Base-by-base conservation (phyloP, 1,284 basidiomycete species). In the Cutaneotrichosporon dermatis region DNA sequence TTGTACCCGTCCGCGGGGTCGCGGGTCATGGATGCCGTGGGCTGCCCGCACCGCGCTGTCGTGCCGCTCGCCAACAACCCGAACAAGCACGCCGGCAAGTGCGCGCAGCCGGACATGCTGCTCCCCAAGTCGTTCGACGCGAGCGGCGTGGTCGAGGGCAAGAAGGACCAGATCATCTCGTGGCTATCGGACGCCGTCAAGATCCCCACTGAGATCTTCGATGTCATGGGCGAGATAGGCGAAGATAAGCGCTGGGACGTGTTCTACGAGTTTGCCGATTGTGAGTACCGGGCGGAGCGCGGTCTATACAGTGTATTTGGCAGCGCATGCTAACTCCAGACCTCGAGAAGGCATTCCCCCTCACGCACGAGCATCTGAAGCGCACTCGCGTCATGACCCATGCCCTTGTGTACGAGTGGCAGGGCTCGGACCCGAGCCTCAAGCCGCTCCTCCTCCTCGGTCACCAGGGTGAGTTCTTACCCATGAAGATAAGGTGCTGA, bases 401-500 rank as follows among this genome's bases (percentile, higher is more conserved):
- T 60, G 88, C 84, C 0, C 73, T 89, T 13, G 78, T 89, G 1
- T 88, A 83, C 66, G 82, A 82, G 10, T 87, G 86, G 83, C 71
- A 79, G 44, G 88, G 88, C 43, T 80, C 80, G 0, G 80, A 86
- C 60, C 49, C 70, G 1, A 72, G 75, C 6, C 77, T 88, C 61
- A 86, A 88, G 71, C 88, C 88, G 0, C 69, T 88, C 2, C 79
- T 89, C 41, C 74, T 90, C 41, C 81, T 83, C 15, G 86, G 81
- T 0, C 87, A 89, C 69, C 85, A 88, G 79, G 87, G 51, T 53
- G 16, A 34, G 48, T 12, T 33, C 9, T 40, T 12, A 40, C 11
- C 16, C 25, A 25, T 25, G 25, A 25, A 25, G 25, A 25, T 25
- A 25, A 25, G 25, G 25, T 25, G 8, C 50, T 51, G 40, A 43